Conservation (phyloP, 345 rosid genomes). For the Populus deltoides region DNA sequence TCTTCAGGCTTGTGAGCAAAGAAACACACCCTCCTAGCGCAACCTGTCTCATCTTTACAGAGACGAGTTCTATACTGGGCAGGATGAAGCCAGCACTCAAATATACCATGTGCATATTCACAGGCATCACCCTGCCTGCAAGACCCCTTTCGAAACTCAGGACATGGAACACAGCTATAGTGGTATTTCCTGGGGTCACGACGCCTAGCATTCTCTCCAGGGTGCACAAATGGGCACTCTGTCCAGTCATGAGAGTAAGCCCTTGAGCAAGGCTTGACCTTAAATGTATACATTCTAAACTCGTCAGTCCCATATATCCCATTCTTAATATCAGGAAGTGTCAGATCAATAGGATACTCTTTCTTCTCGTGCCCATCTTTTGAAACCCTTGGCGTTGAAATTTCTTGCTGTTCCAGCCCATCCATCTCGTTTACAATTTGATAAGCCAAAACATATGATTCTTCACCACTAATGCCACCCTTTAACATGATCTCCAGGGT, state of each 20-base stretch:
- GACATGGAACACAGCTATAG: slow-evolving; percentile 94
- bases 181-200: slow-evolving; percentile 87
- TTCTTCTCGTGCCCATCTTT: slow-evolving; percentile 63
- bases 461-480: slow-evolving; percentile 30
- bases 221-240: slow-evolving; percentile 93
- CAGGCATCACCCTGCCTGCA: slow-evolving; percentile 81
- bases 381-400: slow-evolving; percentile 33
- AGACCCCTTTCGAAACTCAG: slow-evolving; percentile 83
- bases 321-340: slow-evolving; percentile 81
- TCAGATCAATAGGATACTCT: slow-evolving; percentile 80
- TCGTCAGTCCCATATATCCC: slow-evolving; percentile 85
- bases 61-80: slow-evolving; percentile 88
- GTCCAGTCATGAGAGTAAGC: slow-evolving; percentile 99
- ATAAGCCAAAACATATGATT: slow-evolving; percentile 27
- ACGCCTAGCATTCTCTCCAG: slow-evolving; percentile 94
- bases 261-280: slow-evolving; percentile 91
- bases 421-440: slow-evolving; percentile 27
- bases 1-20: slow-evolving; percentile 88
- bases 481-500: slow-evolving; percentile 50
- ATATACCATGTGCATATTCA: slow-evolving; percentile 90
- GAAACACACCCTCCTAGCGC: slow-evolving; percentile 83
- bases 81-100: slow-evolving; percentile 97
- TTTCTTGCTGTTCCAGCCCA: slow-evolving; percentile 32
- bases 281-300: slow-evolving; percentile 85
- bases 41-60: slow-evolving; percentile 78